These are phyloP conservation scores for Lanmaoa pseudosensibilis DNA, from an alignment of 768 basidiomycete species.

Conservation along the genomic window DNA sequence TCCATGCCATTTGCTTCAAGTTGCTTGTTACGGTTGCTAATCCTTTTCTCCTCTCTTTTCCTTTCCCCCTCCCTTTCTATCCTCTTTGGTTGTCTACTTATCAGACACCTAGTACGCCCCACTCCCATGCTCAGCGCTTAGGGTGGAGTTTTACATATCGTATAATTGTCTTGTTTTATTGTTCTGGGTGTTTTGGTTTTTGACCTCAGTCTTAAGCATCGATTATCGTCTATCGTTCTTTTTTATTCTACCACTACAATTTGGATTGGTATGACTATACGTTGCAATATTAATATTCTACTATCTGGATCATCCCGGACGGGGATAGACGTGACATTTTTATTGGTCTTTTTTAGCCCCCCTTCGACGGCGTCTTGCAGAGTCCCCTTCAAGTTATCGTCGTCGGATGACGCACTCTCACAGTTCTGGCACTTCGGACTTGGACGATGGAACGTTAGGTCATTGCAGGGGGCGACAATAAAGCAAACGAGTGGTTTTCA, in stretches of 20 bases:
- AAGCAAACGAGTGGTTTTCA: conserved; percentile 49
- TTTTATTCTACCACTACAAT: background rate
- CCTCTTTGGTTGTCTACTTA: background rate
- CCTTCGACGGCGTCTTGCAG: conserved; percentile 9
- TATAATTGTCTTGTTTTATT: conserved; percentile 12
- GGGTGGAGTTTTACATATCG: conserved; percentile 2
- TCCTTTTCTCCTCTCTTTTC: background rate
- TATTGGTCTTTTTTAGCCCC: background rate
- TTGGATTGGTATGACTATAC: background rate
- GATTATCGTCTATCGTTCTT: conserved; percentile 1
- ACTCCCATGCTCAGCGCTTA: background rate
- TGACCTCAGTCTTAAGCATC: background rate
- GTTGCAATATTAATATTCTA: background rate
- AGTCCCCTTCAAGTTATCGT: background rate
- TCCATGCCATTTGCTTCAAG: too few species aligned
- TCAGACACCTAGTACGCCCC: background rate
- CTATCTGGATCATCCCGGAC: background rate
- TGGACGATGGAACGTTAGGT: background rate
- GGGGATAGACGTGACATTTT: too few species aligned
- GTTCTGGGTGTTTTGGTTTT: background rate
- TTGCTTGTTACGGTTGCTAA: background rate
- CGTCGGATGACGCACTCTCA: conserved; percentile 23
- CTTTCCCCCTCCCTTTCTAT: background rate
- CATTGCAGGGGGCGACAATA: conserved; percentile 23
- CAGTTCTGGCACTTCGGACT: too few species aligned